phyloP scores from a whole-genome alignment of 352 stramenopile genomes.

The Globisporangium orthogonon region DNA sequence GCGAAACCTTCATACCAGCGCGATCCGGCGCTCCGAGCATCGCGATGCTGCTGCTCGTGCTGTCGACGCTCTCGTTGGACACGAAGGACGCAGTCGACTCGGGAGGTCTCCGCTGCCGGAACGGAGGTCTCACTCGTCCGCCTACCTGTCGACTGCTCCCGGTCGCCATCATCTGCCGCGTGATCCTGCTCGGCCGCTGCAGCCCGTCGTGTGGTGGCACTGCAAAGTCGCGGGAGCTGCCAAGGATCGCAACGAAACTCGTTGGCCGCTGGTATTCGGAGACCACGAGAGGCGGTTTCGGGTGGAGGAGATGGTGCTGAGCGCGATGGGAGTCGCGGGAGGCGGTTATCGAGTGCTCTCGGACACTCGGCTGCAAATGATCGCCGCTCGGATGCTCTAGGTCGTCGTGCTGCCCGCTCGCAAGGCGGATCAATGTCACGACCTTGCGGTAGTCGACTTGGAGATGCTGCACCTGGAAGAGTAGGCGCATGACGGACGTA shows the following conservation, averaged over 20 bases:
- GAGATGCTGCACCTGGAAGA: slow-evolving; percentile 32
- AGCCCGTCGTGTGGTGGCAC: slow-evolving; percentile 1
- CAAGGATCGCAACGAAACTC: slow-evolving; percentile 9
- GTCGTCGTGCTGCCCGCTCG: slow-evolving; percentile 8
- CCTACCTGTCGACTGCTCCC: not conserved
- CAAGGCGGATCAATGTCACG: slow-evolving; percentile 13
- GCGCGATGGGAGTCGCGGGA: not conserved
- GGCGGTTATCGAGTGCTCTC: not conserved
- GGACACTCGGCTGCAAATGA: not conserved
- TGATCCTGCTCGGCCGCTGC: slow-evolving; percentile 8
- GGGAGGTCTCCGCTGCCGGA: not conserved
- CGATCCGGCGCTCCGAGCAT: not conserved
- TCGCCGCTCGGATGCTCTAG: not conserved
- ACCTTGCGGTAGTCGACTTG: slow-evolving; percentile 23
- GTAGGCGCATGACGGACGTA: slow-evolving; percentile 42
- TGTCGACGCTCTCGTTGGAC: not conserved
- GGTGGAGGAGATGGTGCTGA: not conserved
- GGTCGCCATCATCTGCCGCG: slow-evolving; percentile 8
- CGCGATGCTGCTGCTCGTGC: not conserved
- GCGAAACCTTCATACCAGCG: not conserved
- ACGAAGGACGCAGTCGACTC: not conserved
- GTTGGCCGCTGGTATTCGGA: not conserved
- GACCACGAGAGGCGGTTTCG: not conserved
- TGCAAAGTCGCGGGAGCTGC: not conserved
- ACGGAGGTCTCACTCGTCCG: not conserved